These are phyloP conservation scores for Kodamaea kaohsiungensis DNA, from an alignment of 805 yeast species.

Conservation along the genomic window DNA sequence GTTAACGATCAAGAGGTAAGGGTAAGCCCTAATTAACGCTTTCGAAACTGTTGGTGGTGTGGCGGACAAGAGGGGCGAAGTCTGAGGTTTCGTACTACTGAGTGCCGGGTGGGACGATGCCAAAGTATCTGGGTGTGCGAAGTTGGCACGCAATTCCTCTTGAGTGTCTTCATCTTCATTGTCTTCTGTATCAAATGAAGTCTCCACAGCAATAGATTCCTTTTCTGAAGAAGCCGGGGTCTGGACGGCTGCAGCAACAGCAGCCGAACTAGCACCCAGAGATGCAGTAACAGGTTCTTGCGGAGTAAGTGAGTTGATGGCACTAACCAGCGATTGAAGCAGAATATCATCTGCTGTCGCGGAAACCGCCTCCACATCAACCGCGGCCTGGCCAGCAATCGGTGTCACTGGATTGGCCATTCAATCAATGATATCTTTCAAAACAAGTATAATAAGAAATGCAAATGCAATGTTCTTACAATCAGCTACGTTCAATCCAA, in stretches of 20 bases:
- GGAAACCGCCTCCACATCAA: conserved; percentile 7
- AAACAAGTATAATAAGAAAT: neutral
- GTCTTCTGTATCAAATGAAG: conserved; percentile 3
- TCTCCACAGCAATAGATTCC: neutral
- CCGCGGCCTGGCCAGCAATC: conserved; percentile 4
- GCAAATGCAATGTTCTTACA: too few relatives aligned
- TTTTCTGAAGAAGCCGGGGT: conserved; percentile 1
- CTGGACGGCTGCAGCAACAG: neutral
- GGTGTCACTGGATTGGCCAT: conserved; percentile 11
- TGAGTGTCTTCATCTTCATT: conserved; percentile 11
- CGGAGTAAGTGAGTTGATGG: neutral
- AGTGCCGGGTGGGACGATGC: conserved; percentile 5
- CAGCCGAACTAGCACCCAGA: neutral
- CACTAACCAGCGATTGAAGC: neutral
- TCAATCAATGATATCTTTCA: neutral
- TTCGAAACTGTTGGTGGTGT: conserved; percentile 92
- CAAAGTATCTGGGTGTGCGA: conserved; percentile 2
- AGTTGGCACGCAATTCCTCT: conserved; percentile 14
- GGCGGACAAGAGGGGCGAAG: conserved; percentile 81
- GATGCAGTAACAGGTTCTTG: neutral
- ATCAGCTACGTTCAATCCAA: neutral
- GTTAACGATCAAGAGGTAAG: conserved; percentile 75
- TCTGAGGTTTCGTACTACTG: conserved; percentile 36
- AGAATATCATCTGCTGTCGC: conserved; percentile 1
- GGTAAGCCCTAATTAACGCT: conserved; percentile 79